Evolutionary conservation across 148 eudicot species (phyloP).

Genomic region (Silene conica): DNA sequence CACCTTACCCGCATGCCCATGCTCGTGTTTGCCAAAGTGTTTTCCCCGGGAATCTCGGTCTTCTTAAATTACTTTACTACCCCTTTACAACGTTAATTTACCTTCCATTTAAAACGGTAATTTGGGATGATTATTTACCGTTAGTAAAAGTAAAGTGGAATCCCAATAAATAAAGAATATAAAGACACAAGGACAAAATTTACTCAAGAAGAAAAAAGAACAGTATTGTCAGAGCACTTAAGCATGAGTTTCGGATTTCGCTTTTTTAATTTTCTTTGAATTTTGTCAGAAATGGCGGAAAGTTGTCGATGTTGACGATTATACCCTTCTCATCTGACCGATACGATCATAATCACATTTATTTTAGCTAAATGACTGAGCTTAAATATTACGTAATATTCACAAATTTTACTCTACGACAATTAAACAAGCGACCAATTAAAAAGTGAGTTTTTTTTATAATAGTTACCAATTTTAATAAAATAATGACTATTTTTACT

Average conservation of each 20-base stretch:
- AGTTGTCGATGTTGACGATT: neutral
- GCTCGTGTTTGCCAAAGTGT: conserved; percentile 27
- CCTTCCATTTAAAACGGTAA: neutral
- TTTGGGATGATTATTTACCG: neutral
- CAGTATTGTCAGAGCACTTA: neutral
- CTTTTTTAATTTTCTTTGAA: neutral
- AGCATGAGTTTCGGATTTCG: conserved; percentile 10
- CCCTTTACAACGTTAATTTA: neutral
- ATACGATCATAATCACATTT: no score
- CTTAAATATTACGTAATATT: no score
- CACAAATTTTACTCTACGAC: no score
- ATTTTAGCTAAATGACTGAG: no score
- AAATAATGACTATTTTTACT: no score
- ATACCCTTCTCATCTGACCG: conserved; percentile 4
- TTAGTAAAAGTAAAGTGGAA: neutral
- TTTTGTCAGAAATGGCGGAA: conserved; percentile 24
- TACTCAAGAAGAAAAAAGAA: conserved; percentile 7
- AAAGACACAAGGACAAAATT: conserved; percentile 8
- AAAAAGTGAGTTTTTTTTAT: no score
- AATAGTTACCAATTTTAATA: no score
- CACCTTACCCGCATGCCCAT: conserved; percentile 34
- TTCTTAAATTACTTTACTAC: neutral
- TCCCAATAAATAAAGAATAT: conserved; percentile 14
- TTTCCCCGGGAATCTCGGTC: conserved; percentile 39
- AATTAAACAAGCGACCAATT: no score